Conservation (phyloP, 768 basidiomycete species). For the Lactarius sanguifluus region DNA sequence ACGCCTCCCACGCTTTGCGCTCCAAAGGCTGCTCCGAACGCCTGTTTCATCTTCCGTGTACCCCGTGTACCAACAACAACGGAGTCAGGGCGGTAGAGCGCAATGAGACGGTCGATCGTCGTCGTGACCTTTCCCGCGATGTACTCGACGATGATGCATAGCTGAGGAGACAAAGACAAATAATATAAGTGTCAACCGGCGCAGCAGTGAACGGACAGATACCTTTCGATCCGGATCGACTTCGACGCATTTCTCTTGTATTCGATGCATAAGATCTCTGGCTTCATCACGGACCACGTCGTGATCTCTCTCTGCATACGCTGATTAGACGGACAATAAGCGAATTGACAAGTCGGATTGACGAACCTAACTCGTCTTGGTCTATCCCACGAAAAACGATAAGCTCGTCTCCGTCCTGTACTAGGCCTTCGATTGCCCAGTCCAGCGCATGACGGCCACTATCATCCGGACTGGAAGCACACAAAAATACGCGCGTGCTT, state of each 20-base stretch:
- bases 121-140: slow-evolving; percentile 89
- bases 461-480: slow-evolving; percentile 86
- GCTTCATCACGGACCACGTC: slow-evolving; percentile 82
- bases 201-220: background rate
- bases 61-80: slow-evolving; percentile 93
- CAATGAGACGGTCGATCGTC: slow-evolving; percentile 89
- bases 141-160: slow-evolving; percentile 91
- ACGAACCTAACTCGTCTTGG: slow-evolving; percentile 75
- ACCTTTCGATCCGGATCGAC: slow-evolving; percentile 78
- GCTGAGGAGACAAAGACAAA: slow-evolving; percentile 40
- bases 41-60: slow-evolving; percentile 52
- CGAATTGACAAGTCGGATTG: background rate
- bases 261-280: slow-evolving; percentile 68
- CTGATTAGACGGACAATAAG: background rate
- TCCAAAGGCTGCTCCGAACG: slow-evolving; percentile 51
- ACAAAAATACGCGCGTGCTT: slow-evolving; percentile 84
- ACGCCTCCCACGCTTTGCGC: slow-evolving; percentile 63
- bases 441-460: slow-evolving; percentile 86
- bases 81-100: slow-evolving; percentile 87
- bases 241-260: slow-evolving; percentile 81
- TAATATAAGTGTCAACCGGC: background rate
- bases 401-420: slow-evolving; percentile 89
- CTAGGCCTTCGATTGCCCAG: slow-evolving; percentile 85
- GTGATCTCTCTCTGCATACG: slow-evolving; percentile 65
- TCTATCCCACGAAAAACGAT: slow-evolving; percentile 91